These are phyloP conservation scores for Picea abies DNA, from an alignment of 83 land plant genomes.

Conservation along the genomic window DNA sequence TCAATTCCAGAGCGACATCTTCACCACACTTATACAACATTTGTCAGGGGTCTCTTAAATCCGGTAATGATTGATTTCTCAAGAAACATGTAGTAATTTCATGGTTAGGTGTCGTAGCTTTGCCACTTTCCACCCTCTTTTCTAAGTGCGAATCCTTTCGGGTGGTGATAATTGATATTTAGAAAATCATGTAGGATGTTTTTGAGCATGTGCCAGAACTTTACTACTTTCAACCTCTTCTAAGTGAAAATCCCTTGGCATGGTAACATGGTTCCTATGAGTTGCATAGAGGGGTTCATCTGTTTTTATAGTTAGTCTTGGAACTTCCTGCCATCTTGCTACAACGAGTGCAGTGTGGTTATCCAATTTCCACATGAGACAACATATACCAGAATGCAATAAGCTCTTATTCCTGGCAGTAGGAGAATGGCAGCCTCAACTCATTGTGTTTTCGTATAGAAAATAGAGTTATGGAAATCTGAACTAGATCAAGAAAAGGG, in stretches of 20 bases:
- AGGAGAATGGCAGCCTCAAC: not conserved
- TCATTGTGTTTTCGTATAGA: not conserved
- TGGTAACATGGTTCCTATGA: not conserved
- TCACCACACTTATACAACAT: slow-evolving; percentile 91
- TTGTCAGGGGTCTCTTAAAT: slow-evolving; percentile 87
- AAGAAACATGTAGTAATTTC: not conserved
- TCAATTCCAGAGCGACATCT: slow-evolving; percentile 65
- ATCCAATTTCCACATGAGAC: not conserved
- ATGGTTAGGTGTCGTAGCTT: not conserved
- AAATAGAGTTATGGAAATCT: not conserved
- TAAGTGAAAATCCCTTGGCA: too few species aligned
- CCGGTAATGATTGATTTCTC: slow-evolving; percentile 47
- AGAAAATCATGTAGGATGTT: too few species aligned
- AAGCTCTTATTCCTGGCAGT: not conserved
- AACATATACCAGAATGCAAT: not conserved
- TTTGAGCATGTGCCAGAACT: too few species aligned
- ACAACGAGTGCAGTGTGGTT: not conserved
- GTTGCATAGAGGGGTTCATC: not conserved
- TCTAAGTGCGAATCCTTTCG: not conserved
- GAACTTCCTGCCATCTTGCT: not conserved
- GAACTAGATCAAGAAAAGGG: not conserved
- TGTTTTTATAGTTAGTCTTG: not conserved
- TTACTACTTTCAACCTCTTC: too few species aligned
- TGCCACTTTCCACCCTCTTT: slow-evolving; percentile 2
- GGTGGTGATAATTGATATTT: not conserved